Base-by-base conservation (phyloP, 108 stramenopile genomes). In the Cyclotella kingstonii region DNA sequence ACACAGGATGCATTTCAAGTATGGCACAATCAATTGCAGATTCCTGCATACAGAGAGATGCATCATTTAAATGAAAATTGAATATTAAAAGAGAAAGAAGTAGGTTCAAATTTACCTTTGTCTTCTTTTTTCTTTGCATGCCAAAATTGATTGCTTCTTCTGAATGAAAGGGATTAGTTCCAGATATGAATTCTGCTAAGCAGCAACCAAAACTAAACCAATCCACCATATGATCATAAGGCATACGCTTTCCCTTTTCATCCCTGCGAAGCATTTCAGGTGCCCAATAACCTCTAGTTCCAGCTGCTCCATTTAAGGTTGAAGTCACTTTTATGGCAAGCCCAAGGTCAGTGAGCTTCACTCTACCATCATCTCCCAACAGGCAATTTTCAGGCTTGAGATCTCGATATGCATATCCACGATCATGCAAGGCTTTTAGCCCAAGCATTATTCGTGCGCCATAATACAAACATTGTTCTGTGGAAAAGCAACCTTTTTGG, bases 381-480 rank as follows among this genome's bases (percentile, higher is more conserved):
- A 96, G 78, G 52, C 92, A 87, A 49, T 98, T 98, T 68, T 98
- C 97, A 2, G 97, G 97, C 80, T 98, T 97, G 51, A 97, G 61
- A 60, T 86, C 85, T 69, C 97, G 60, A 68, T 96, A 97, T 9
- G 95, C 95, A 59, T 95, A 91, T 17, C 76, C 63, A 30, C 77
- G 44, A 70, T 95, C 87, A 70, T 97, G 96, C 31, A 98, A 72
- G 25, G 90, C 92, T 55, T 88, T 83, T 41, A 96, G 67, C 19
- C 91, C 97, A 10, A 98, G 84, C 83, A 95, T 84, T 38, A 94
- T 95, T 28, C 94, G 79, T 21, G 95, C 93, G 23, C 90, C 80
- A 68, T 93, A 97, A 68, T 95, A 97, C 60, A 79, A 83, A 51
- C 83, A 77, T 70, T 89, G 84, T 48, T 68, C 65, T 45, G 64